phyloP scores from a whole-genome alignment of 2,329 filamentous ascomycete genomes.

The Calonectria fujianensis region DNA sequence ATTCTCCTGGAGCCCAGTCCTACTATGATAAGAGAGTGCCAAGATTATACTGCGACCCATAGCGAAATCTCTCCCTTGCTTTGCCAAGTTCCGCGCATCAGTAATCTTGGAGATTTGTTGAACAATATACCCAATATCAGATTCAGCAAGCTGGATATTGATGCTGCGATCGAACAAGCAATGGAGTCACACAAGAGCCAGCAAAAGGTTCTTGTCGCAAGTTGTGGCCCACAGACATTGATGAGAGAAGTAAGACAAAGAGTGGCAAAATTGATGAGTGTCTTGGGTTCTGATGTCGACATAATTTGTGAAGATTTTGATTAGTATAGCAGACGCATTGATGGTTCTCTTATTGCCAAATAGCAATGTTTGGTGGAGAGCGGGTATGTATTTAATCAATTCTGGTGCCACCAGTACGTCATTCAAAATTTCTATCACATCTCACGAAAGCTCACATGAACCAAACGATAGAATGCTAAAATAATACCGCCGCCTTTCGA shows the following conservation, averaged over 20 bases:
- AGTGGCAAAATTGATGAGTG: neutral
- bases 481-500: neutral
- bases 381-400: neutral
- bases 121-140: neutral
- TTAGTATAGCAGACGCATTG: neutral
- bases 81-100: no score
- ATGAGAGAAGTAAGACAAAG: slow-evolving; percentile 1
- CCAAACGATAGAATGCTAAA: neutral
- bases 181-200: neutral
- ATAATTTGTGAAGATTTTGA: slow-evolving; percentile 1
- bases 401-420: neutral
- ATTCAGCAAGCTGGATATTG: neutral
- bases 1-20: neutral
- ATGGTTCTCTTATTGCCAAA: neutral
- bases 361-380: no score
- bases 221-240: neutral
- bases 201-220: neutral
- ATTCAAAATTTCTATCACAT: neutral
- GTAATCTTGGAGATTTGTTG: neutral
- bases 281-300: neutral
- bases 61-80: neutral
- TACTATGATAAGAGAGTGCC: neutral
- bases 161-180: neutral
- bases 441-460: neutral
- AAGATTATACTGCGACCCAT: neutral